Conservation (phyloP, 2,329 filamentous ascomycete genomes). For the Ophiostoma sp. region DNA sequence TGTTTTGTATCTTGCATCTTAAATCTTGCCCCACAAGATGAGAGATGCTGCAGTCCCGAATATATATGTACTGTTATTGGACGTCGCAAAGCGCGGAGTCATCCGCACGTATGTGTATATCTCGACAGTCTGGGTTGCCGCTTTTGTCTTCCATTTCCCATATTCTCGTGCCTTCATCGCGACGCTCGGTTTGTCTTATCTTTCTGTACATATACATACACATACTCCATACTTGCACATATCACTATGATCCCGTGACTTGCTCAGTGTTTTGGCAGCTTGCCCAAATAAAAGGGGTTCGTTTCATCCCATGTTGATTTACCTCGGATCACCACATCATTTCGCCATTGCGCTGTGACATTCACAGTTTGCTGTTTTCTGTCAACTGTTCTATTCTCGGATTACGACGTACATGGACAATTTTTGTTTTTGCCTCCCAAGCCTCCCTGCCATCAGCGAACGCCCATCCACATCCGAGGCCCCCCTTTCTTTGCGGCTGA, state of each 20-base stretch:
- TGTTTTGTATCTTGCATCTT: background rate
- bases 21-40: background rate
- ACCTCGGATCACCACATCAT: slow-evolving; percentile 8
- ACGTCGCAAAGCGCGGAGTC: background rate
- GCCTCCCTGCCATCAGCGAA: background rate
- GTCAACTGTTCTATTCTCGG: background rate
- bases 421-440: background rate
- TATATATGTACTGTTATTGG: background rate
- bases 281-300: background rate
- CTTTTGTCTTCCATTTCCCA: background rate
- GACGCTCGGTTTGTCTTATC: background rate
- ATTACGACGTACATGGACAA: background rate
- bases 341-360: background rate
- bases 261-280: background rate
- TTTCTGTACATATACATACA: too few relatives aligned
- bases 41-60: background rate
- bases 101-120: too few relatives aligned
- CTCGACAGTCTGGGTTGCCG: background rate
- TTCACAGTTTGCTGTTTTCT: background rate
- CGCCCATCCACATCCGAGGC: background rate
- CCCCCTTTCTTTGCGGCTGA: background rate
- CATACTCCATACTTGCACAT: background rate
- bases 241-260: background rate
- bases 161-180: background rate
- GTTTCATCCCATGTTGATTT: slow-evolving; percentile 29